A percentile compares a stretch with the other conserved stretches of the same genome.
Evolutionary conservation across 345 rosid species (phyloP).

Genomic region (Sisymbrium altissimum): DNA sequence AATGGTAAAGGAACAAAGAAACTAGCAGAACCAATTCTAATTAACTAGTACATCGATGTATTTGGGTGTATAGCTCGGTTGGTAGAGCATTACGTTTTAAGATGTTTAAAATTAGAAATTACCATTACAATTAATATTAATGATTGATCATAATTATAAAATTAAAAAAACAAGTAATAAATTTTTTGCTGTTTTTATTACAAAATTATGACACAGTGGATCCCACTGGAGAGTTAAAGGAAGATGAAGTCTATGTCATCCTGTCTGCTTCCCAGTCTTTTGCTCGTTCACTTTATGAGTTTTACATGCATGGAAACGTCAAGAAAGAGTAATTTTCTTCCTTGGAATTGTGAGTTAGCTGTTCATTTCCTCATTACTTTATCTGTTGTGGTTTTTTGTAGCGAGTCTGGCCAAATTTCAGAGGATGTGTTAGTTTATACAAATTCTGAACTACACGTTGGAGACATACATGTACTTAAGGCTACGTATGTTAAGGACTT

Average conservation of each 20-base stretch:
- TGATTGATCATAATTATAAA: too few relatives aligned
- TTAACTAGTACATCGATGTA: too few relatives aligned
- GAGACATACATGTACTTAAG: slow-evolving; percentile 66
- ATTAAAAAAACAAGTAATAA: too few relatives aligned
- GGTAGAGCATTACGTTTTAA: too few relatives aligned
- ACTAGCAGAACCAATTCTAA: too few relatives aligned
- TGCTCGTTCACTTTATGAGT: neutral
- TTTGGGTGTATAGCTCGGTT: too few relatives aligned
- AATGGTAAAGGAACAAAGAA: too few relatives aligned
- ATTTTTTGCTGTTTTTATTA: too few relatives aligned
- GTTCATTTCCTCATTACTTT: neutral
- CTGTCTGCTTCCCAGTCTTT: slow-evolving; percentile 43
- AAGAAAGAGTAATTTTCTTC: neutral
- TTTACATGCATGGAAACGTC: too few relatives aligned
- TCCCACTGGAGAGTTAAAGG: slow-evolving; percentile 61
- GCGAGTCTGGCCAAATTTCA: slow-evolving; percentile 67
- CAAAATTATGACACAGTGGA: too few relatives aligned
- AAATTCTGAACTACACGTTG: slow-evolving; percentile 78
- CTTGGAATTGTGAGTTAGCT: neutral
- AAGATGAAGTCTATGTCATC: slow-evolving; percentile 73
- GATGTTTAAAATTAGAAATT: too few relatives aligned
- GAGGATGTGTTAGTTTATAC: slow-evolving; percentile 77
- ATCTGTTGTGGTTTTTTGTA: slow-evolving; percentile 18
- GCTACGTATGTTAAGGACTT: slow-evolving; percentile 62
- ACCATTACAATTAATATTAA: too few relatives aligned